Evolutionary conservation across 345 rosid genomes (phyloP).

Genomic region (Combretum micranthum): DNA sequence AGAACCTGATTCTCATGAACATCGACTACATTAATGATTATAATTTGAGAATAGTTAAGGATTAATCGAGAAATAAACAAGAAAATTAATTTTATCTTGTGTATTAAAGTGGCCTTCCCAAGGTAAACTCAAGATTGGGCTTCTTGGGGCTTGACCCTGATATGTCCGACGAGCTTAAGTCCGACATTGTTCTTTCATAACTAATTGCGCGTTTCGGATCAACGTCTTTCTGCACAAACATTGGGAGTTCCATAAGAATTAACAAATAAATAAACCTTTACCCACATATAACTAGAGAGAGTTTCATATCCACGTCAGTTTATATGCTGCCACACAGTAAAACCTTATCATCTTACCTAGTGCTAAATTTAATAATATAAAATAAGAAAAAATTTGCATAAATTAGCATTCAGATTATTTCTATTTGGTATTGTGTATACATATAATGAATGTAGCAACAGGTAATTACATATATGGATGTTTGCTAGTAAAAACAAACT

Average conservation of each 20-base stretch:
- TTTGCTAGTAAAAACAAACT: no score
- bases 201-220: constrained; percentile 58
- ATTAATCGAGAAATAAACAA: background rate
- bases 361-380: background rate
- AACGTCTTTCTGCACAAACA: constrained; percentile 47
- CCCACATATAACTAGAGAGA: background rate
- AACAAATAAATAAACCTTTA: background rate
- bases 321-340: no score
- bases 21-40: background rate
- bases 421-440: no score
- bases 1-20: constrained; percentile 43
- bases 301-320: no score
- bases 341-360: no score
- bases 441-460: no score
- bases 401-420: background rate
- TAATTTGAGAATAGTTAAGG: background rate
- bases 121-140: constrained; percentile 88
- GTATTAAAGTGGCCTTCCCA: constrained; percentile 77
- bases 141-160: constrained; percentile 76
- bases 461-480: no score
- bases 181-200: constrained; percentile 68
- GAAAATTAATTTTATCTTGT: background rate
- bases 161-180: constrained; percentile 63
- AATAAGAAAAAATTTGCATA: no score
- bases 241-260: constrained; percentile 3